Percentiles rank a stretch among this genome's conserved stretches.
Conservation (phyloP, 2,329 filamentous ascomycete genomes). For the Apiospora koreana region DNA sequence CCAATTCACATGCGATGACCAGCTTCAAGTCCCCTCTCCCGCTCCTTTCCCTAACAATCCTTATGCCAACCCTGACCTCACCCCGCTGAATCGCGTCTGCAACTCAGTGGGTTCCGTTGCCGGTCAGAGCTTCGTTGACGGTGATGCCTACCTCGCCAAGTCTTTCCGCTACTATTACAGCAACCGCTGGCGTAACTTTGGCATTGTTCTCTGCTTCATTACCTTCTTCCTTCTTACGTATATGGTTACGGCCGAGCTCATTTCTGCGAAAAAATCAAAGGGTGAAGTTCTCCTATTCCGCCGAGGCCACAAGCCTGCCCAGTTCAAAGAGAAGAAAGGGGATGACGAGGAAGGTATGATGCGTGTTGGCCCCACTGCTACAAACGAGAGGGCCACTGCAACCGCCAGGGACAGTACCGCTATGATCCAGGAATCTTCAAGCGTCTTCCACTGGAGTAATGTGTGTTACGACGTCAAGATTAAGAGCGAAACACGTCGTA, state of each 20-base stretch:
- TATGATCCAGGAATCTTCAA: slow-evolving; percentile 58
- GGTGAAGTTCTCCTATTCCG: slow-evolving; percentile 74
- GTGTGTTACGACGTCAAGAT: slow-evolving; percentile 76
- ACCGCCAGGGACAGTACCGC: slow-evolving; percentile 38
- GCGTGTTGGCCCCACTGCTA: slow-evolving; percentile 44
- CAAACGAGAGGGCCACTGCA: slow-evolving; percentile 38
- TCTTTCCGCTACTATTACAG: slow-evolving; percentile 56
- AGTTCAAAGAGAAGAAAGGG: slow-evolving; percentile 58
- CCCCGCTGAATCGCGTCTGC: slow-evolving; percentile 49
- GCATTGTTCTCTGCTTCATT: slow-evolving; percentile 65
- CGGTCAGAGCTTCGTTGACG: slow-evolving; percentile 52
- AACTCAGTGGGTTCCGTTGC: slow-evolving; percentile 54
- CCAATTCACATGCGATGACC: slow-evolving; percentile 50
- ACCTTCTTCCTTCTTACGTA: slow-evolving; percentile 60
- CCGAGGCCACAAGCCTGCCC: slow-evolving; percentile 59
- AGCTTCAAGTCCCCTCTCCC: slow-evolving; percentile 42
- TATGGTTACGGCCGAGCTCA: slow-evolving; percentile 62
- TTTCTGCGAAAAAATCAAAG: slow-evolving; percentile 68
- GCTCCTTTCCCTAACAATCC: slow-evolving; percentile 27
- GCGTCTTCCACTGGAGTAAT: slow-evolving; percentile 83
- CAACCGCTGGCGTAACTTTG: slow-evolving; percentile 70
- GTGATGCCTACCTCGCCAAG: slow-evolving; percentile 55
- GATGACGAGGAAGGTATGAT: slow-evolving; percentile 53
- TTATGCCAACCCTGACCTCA: slow-evolving; percentile 28
- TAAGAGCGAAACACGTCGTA: slow-evolving; percentile 70